Evolutionary conservation across 306 rosid species (phyloP).

Genomic region (Bauhinia variegata): DNA sequence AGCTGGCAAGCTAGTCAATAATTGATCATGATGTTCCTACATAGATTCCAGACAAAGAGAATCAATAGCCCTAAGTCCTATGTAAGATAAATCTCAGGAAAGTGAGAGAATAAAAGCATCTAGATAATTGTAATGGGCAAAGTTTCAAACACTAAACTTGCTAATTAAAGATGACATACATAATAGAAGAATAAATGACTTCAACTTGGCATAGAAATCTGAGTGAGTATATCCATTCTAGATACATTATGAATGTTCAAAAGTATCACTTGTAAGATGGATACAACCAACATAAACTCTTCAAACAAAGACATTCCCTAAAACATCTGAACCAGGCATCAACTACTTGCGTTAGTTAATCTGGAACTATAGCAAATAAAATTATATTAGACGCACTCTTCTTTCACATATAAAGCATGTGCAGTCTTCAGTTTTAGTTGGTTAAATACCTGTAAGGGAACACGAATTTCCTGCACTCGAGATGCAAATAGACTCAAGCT

Average conservation of each 20-base stretch:
- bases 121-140: constrained; percentile 14
- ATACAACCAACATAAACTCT: constrained; percentile 19
- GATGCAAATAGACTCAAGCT: constrained; percentile 97
- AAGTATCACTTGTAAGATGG: constrained; percentile 18
- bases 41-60: constrained; percentile 26
- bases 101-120: constrained; percentile 26
- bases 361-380: constrained; percentile 11
- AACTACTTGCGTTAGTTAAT: constrained; percentile 10
- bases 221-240: constrained; percentile 3
- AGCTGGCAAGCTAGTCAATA: constrained; percentile 79
- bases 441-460: constrained; percentile 81
- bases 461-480: constrained; percentile 96
- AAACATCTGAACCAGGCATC: constrained; percentile 9
- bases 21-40: constrained; percentile 96
- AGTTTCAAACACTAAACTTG: constrained; percentile 25
- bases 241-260: constrained; percentile 3
- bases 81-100: constrained; percentile 24
- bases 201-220: constrained; percentile 22
- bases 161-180: constrained; percentile 16
- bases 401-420: constrained; percentile 19
- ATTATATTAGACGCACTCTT: constrained; percentile 21
- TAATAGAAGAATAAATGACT: constrained; percentile 15
- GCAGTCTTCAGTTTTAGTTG: constrained; percentile 24
- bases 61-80: constrained; percentile 9
- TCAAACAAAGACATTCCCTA: constrained; percentile 15